A percentile compares a stretch with the other conserved stretches of the same genome.
These are phyloP conservation scores for Scheffersomyces segobiensis DNA, from an alignment of 1,139 yeast species.

Conservation along the genomic window DNA sequence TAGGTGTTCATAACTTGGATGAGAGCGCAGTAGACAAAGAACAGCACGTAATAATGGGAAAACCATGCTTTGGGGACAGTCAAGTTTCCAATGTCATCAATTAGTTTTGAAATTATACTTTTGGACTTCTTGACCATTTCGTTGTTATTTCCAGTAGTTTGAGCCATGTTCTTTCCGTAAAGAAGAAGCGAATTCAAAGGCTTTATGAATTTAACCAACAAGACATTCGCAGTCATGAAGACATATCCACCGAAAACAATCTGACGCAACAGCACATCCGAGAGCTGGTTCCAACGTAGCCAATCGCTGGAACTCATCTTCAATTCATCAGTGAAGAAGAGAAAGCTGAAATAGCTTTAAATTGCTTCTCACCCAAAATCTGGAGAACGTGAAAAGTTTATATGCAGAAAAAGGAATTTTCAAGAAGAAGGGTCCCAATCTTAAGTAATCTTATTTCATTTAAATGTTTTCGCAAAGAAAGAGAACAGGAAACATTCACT, in stretches of 20 bases:
- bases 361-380: background rate
- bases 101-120: background rate
- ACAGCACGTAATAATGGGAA: constrained; percentile 46
- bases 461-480: too few relatives aligned
- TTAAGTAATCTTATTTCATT: too few relatives aligned
- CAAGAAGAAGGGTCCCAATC: too few relatives aligned
- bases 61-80: constrained; percentile 55
- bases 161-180: constrained; percentile 13
- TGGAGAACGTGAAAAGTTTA: background rate
- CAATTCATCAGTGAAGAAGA: background rate
- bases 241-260: constrained; percentile 3
- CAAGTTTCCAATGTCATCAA: constrained; percentile 9
- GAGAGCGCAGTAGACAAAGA: constrained; percentile 14
- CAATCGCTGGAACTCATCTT: background rate
- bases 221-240: constrained; percentile 4
- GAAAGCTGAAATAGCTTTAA: background rate
- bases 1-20: background rate
- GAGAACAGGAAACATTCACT: too few relatives aligned
- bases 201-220: constrained; percentile 8
- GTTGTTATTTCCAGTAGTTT: background rate
- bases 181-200: constrained; percentile 12
- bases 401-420: background rate
- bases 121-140: background rate
- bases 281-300: background rate
- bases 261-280: background rate